phyloP scores from a whole-genome alignment of 176 grass and related monocot species.

The Tuctoria greenei region DNA sequence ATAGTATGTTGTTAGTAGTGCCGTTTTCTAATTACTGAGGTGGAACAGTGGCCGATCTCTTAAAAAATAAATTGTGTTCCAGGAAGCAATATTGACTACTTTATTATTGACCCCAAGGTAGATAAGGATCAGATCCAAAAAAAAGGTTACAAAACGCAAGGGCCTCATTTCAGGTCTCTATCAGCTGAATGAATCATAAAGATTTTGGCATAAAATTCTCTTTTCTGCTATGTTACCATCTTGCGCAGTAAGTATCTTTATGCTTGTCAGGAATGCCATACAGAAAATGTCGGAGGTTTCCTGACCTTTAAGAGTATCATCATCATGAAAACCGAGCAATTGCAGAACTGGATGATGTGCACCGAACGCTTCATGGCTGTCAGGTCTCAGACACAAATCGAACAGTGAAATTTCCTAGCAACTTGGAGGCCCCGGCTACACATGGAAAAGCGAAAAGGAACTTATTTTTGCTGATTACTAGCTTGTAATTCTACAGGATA shows the following conservation, averaged over 20 bases:
- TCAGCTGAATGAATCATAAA: background rate
- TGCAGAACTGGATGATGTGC: conserved; percentile 19
- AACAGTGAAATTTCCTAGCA: conserved; percentile 1
- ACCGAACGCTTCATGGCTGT: conserved; percentile 5
- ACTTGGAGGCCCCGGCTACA: conserved; percentile 2
- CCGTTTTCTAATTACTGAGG: background rate
- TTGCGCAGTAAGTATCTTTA: background rate
- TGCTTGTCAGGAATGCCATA: conserved; percentile 38
- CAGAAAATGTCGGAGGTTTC: background rate
- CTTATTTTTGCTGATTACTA: background rate
- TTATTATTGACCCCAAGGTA: conserved; percentile 16
- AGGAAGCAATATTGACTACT: background rate
- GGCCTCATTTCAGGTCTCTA: background rate
- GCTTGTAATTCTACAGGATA: conserved; percentile 4
- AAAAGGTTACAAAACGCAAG: background rate
- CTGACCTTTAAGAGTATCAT: background rate
- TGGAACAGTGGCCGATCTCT: background rate
- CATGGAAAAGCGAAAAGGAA: background rate
- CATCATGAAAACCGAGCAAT: background rate
- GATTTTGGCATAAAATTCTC: background rate
- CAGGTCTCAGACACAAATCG: conserved; percentile 5
- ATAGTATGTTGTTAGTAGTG: conserved; percentile 2
- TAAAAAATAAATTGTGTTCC: background rate
- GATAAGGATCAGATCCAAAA: conserved; percentile 3
- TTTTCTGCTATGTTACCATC: background rate